phyloP scores from a whole-genome alignment of 2,329 filamentous ascomycete species.

The Xylariaceae sp. region DNA sequence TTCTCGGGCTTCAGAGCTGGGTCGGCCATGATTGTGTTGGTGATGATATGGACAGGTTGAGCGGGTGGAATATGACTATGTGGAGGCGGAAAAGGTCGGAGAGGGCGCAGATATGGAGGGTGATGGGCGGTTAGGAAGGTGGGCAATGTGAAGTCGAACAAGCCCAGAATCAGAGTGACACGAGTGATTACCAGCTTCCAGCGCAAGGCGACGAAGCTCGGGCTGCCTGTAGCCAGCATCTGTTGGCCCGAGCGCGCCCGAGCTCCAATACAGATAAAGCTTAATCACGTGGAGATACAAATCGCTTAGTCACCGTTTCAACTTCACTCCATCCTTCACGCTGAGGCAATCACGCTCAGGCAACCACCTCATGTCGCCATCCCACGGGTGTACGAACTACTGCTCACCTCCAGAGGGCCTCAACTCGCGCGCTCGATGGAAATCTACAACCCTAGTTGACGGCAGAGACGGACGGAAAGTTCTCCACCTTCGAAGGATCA shows the following conservation, averaged over 20 bases:
- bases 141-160: conserved; percentile 1
- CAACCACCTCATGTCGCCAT: too few relatives aligned
- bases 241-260: conserved; percentile 2
- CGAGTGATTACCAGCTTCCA: too few relatives aligned
- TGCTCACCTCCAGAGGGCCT: too few relatives aligned
- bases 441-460: too few relatives aligned
- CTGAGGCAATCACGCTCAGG: too few relatives aligned
- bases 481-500: too few relatives aligned
- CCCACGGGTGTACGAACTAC: too few relatives aligned
- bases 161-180: conserved; percentile 5
- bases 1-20: conserved; percentile 87
- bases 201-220: conserved; percentile 13
- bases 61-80: background rate
- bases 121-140: background rate
- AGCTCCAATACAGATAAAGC: background rate
- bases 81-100: background rate
- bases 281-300: background rate
- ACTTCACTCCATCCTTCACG: too few relatives aligned
- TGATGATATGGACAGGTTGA: background rate
- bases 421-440: too few relatives aligned
- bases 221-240: conserved; percentile 8
- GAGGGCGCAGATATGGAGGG: background rate
- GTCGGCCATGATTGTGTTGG: conserved; percentile 63
- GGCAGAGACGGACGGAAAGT: too few relatives aligned
- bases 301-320: too few relatives aligned